A percentile compares a stretch with the other conserved stretches of the same genome.
These are phyloP conservation scores for Coemansia sp. DNA, from an alignment of 192 early-diverging fungal species.

Conservation along the genomic window DNA sequence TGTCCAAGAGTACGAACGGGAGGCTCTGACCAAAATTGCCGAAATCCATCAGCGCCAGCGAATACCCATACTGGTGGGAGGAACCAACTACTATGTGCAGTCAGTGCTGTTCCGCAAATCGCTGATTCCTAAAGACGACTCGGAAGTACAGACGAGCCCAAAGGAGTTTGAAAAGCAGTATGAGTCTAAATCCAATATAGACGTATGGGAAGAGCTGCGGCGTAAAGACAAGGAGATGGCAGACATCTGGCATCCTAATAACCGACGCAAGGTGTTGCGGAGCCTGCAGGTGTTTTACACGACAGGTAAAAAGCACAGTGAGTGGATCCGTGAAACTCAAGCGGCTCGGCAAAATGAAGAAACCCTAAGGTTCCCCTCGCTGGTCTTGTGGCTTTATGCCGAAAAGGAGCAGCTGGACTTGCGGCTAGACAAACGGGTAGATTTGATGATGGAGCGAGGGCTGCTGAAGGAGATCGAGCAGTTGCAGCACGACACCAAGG, in stretches of 20 bases:
- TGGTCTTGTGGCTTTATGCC: slow-evolving; percentile 89
- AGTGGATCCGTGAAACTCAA: slow-evolving; percentile 70
- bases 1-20: slow-evolving; percentile 79
- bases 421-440: slow-evolving; percentile 80
- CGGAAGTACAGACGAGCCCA: neutral
- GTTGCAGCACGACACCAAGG: slow-evolving; percentile 25
- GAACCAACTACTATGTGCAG: slow-evolving; percentile 98
- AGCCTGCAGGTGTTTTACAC: slow-evolving; percentile 79
- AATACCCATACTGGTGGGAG: slow-evolving; percentile 88
- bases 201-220: slow-evolving; percentile 67
- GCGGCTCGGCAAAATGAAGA: slow-evolving; percentile 42
- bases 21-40: slow-evolving; percentile 73
- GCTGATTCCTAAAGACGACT: slow-evolving; percentile 44
- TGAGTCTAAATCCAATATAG: slow-evolving; percentile 39
- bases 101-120: slow-evolving; percentile 77
- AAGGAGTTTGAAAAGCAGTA: slow-evolving; percentile 23
- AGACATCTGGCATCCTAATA: slow-evolving; percentile 84
- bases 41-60: slow-evolving; percentile 68
- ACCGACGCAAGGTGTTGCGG: slow-evolving; percentile 80
- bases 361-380: slow-evolving; percentile 60
- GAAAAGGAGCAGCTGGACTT: slow-evolving; percentile 63
- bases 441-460: slow-evolving; percentile 77
- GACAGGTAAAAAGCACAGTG: slow-evolving; percentile 73
- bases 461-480: slow-evolving; percentile 52
- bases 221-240: slow-evolving; percentile 84